These are phyloP conservation scores for Rozella allomycis DNA, from an alignment of 371 early-diverging fungal genomes.

Conservation along the genomic window DNA sequence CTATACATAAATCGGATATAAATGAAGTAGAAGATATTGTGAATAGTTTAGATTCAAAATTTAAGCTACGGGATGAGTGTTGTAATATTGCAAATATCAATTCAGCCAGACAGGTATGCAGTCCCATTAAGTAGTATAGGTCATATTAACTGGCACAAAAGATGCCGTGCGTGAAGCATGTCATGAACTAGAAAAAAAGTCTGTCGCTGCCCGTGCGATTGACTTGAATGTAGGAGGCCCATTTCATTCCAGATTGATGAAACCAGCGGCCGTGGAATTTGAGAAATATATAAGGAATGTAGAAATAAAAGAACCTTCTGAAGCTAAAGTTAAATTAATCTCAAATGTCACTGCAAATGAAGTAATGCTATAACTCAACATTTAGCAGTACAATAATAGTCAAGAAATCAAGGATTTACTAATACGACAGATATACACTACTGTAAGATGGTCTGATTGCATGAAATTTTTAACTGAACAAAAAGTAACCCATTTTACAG, in stretches of 20 bases:
- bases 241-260: conserved; percentile 77
- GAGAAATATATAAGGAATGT: conserved; percentile 37
- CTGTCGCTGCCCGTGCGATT: conserved; percentile 61
- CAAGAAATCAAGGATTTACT: conserved; percentile 41
- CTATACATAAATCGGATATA: no score
- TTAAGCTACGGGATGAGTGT: no score
- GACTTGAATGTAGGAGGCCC: conserved; percentile 86
- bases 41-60: no score
- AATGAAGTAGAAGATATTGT: no score
- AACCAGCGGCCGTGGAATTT: conserved; percentile 55
- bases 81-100: no score
- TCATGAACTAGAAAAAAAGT: conserved; percentile 42
- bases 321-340: conserved; percentile 67
- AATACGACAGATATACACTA: conserved; percentile 48
- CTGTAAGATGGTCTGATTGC: conserved; percentile 73
- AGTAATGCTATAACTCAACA: conserved; percentile 18
- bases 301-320: conserved; percentile 31
- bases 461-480: conserved; percentile 45
- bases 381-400: conserved; percentile 7
- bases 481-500: no score
- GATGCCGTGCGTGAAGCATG: conserved; percentile 67
- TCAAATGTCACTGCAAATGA: conserved; percentile 76
- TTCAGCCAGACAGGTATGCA: no score
- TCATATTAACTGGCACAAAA: conserved; percentile 72
- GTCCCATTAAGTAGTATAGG: no score